Percentiles rank a stretch among this genome's conserved stretches.
Conservation (phyloP, 2,329 filamentous ascomycete species). For the Aureobasidium pullulans region DNA sequence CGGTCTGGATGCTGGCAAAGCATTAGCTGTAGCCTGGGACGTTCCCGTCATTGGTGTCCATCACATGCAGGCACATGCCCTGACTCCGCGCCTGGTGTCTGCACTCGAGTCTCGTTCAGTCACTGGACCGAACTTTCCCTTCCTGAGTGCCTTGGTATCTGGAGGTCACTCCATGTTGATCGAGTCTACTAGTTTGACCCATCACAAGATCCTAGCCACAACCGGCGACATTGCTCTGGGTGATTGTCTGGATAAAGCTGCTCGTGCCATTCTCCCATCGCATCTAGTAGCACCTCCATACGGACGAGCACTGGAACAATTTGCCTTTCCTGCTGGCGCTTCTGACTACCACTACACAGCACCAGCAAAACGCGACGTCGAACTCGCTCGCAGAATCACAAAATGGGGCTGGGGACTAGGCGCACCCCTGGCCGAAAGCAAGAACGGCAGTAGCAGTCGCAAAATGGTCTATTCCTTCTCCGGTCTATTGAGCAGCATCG, state of each 20-base stretch:
- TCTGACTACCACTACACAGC: conserved; percentile 50
- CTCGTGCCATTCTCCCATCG: conserved; percentile 64
- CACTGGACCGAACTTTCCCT: conserved; percentile 59
- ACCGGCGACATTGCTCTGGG: conserved; percentile 81
- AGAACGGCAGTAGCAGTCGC: conserved; percentile 29
- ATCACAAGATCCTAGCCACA: conserved; percentile 66
- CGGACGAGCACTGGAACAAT: conserved; percentile 68
- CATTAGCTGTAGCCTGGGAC: conserved; percentile 73
- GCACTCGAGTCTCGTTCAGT: conserved; percentile 42
- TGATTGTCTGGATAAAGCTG: conserved; percentile 81
- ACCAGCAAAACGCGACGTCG: conserved; percentile 52
- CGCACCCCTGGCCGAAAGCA: conserved; percentile 57
- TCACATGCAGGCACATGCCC: conserved; percentile 94
- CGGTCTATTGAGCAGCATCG: conserved; percentile 59
- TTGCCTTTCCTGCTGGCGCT: conserved; percentile 57
- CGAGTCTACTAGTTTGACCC: conserved; percentile 58
- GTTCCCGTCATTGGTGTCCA: conserved; percentile 80
- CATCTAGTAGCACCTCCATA: conserved; percentile 65
- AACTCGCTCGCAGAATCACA: conserved; percentile 39
- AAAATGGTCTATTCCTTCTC: conserved; percentile 66
- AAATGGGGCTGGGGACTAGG: conserved; percentile 61
- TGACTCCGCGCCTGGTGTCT: conserved; percentile 72
- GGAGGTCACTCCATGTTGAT: conserved; percentile 89
- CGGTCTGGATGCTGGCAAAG: conserved; percentile 80
- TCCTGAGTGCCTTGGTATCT: conserved; percentile 80